A percentile compares a stretch with the other conserved stretches of the same genome.
Conservation (phyloP, 306 rosid genomes). For the Senna tora region DNA sequence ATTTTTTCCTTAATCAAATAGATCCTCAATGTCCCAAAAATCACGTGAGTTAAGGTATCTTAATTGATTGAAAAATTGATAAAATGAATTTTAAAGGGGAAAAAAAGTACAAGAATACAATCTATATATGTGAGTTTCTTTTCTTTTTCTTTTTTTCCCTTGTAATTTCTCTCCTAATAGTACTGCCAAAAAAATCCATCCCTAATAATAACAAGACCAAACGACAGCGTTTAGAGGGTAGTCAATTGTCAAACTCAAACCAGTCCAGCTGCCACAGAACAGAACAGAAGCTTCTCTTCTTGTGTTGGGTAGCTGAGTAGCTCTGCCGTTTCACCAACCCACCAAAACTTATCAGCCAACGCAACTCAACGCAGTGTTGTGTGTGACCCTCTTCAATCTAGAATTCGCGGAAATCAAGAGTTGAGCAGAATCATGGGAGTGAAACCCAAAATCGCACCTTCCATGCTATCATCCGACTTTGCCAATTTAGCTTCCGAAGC, state of each 20-base stretch:
- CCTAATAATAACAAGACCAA: too few relatives aligned
- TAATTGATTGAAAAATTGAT: too few relatives aligned
- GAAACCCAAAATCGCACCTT: conserved; percentile 88
- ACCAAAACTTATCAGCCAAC: neutral
- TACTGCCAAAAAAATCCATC: too few relatives aligned
- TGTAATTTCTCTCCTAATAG: too few relatives aligned
- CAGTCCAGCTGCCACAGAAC: neutral
- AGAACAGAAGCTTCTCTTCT: neutral
- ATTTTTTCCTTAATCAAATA: too few relatives aligned
- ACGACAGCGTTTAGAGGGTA: neutral
- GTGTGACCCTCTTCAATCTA: neutral
- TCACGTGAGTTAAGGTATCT: too few relatives aligned
- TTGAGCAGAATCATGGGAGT: conserved; percentile 40
- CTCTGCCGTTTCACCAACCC: neutral
- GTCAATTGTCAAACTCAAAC: neutral
- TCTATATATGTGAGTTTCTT: too few relatives aligned
- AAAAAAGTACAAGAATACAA: too few relatives aligned
- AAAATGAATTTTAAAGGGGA: too few relatives aligned
- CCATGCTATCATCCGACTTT: conserved; percentile 95
- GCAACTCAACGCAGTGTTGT: neutral
- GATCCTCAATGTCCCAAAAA: too few relatives aligned
- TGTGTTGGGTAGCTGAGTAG: neutral
- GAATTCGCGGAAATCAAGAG: neutral
- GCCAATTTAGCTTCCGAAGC: conserved; percentile 96
- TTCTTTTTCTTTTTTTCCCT: too few relatives aligned